A percentile compares a stretch with the other conserved stretches of the same genome.
Evolutionary conservation across 1,284 basidiomycete species (phyloP).

Genomic region (Anthracocystis walkeri): DNA sequence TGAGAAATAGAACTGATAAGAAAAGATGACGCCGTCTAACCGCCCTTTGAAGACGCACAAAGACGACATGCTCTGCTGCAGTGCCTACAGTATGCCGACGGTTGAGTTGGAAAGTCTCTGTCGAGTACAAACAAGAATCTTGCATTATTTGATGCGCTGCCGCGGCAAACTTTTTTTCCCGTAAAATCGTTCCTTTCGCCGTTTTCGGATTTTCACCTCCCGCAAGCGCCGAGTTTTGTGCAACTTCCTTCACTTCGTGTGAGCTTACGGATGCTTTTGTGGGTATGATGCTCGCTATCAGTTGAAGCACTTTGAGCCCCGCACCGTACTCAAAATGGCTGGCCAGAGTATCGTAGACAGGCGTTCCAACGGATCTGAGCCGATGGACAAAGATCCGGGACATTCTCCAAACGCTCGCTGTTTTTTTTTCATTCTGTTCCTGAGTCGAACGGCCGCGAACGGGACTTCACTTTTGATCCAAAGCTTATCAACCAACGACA

Average conservation of each 20-base stretch:
- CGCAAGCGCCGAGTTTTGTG: neutral
- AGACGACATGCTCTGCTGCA: neutral
- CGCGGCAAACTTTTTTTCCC: neutral
- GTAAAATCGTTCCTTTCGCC: neutral
- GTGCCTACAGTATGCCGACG: constrained; percentile 1
- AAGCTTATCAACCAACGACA: constrained; percentile 2
- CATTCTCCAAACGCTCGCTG: neutral
- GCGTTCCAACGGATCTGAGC: no score
- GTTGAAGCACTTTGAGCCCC: no score
- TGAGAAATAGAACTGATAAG: no score
- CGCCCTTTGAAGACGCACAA: neutral
- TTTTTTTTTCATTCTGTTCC: neutral
- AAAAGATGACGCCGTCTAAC: no score
- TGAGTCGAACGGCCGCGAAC: neutral
- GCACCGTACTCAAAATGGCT: no score
- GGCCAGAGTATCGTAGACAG: no score
- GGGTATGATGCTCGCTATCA: no score
- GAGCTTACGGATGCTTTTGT: no score
- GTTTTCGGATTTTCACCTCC: neutral
- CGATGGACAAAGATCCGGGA: no score
- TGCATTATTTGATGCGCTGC: neutral
- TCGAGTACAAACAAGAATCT: constrained; percentile 6
- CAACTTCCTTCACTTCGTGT: no score
- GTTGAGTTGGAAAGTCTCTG: constrained; percentile 21
- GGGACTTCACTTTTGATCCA: neutral